A percentile compares a stretch with the other conserved stretches of the same genome.
Evolutionary conservation across 495 filamentous ascomycete species (phyloP).

Genomic region (Pyrenopolyporus hunteri): DNA sequence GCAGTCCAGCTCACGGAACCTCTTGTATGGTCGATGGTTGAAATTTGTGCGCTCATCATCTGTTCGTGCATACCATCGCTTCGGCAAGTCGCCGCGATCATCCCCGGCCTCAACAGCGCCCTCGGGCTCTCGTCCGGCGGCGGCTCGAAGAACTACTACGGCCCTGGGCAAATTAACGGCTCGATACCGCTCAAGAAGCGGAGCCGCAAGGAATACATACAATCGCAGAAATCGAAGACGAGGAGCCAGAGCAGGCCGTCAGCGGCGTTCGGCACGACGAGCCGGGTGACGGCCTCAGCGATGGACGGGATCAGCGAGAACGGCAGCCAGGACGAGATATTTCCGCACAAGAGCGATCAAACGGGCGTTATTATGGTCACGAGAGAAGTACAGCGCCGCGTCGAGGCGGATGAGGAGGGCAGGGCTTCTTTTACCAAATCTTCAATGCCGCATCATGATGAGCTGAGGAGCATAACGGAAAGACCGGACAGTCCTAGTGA

Average conservation of each 20-base stretch:
- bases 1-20: constrained; percentile 27
- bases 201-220: constrained; percentile 12
- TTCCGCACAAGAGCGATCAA: constrained; percentile 25
- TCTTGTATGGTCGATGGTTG: constrained; percentile 40
- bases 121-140: constrained; percentile 29
- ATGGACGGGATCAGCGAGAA: constrained; percentile 28
- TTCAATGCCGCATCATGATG: constrained; percentile 1
- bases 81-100: constrained; percentile 27
- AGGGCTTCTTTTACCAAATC: neutral
- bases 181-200: constrained; percentile 22
- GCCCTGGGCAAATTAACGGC: neutral
- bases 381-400: constrained; percentile 17
- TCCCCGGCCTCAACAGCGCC: constrained; percentile 28
- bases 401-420: constrained; percentile 9
- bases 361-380: constrained; percentile 25
- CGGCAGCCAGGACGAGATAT: constrained; percentile 46
- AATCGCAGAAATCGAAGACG: constrained; percentile 25
- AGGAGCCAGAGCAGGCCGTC: neutral
- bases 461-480: constrained; percentile 1
- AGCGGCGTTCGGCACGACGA: constrained; percentile 24
- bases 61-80: constrained; percentile 42
- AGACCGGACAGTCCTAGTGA: neutral
- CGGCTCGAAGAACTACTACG: constrained; percentile 3
- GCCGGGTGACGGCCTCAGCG: constrained; percentile 9
- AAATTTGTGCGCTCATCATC: constrained; percentile 40